phyloP scores from a whole-genome alignment of 257 asterid genomes.

The Forsythia viridissima region DNA sequence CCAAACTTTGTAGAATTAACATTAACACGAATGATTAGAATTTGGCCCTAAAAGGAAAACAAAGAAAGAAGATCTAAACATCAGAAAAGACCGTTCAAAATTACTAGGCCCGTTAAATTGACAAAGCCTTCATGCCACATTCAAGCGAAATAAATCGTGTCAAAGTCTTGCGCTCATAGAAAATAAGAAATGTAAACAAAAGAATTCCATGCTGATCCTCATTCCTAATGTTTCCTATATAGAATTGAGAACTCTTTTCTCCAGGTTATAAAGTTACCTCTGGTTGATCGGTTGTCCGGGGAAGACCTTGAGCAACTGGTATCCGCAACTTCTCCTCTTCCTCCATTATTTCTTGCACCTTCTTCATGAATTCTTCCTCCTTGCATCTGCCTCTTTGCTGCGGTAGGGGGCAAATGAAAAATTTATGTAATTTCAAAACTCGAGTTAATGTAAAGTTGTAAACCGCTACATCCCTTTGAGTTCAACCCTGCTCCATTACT shows the following conservation, averaged over 20 bases:
- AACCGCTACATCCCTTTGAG: background rate
- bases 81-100: background rate
- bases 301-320: conserved; percentile 96
- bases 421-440: conserved; percentile 15
- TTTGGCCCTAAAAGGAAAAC: background rate
- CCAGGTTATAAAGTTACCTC: conserved; percentile 56
- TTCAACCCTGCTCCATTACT: background rate
- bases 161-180: background rate
- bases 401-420: conserved; percentile 25
- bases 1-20: background rate
- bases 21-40: background rate
- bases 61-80: background rate
- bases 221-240: conserved; percentile 1
- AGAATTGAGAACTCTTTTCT: background rate
- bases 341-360: conserved; percentile 67
- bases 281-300: conserved; percentile 97
- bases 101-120: background rate
- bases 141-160: background rate
- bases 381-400: conserved; percentile 89
- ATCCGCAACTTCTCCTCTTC: conserved; percentile 81
- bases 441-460: background rate
- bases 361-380: conserved; percentile 81
- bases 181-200: background rate
- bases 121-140: background rate
- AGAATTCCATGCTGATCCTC: background rate